These are phyloP conservation scores for Skeletonema potamos DNA, from an alignment of 108 stramenopile genomes.

Conservation along the genomic window DNA sequence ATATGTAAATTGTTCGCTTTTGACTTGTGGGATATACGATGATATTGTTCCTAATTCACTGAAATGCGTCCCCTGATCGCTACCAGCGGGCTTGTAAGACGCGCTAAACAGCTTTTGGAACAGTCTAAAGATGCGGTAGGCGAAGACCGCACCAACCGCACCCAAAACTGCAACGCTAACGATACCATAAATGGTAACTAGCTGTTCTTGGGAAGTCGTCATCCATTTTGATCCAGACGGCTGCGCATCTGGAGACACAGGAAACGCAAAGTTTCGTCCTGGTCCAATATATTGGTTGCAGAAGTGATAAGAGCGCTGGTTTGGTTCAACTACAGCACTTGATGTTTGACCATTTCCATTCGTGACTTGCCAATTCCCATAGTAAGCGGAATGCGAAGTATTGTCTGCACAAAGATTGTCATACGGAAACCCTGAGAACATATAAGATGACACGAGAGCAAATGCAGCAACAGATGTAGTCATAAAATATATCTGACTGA, in stretches of 20 bases:
- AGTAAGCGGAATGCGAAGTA: slow-evolving; percentile 44
- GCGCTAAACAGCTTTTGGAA: slow-evolving; percentile 32
- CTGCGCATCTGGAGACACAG: slow-evolving; percentile 53
- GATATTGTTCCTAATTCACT: slow-evolving; percentile 41
- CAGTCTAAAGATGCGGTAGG: slow-evolving; percentile 21
- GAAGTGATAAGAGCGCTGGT: slow-evolving; percentile 44
- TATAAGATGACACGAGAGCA: slow-evolving; percentile 75
- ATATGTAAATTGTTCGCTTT: slow-evolving; percentile 60
- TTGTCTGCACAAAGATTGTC: slow-evolving; percentile 80
- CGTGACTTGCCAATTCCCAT: slow-evolving; percentile 45
- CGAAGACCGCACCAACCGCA: slow-evolving; percentile 38
- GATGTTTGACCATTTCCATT: slow-evolving; percentile 25
- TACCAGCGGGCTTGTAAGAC: slow-evolving; percentile 32
- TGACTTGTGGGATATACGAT: slow-evolving; percentile 75
- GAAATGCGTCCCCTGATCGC: slow-evolving; percentile 30
- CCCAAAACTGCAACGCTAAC: slow-evolving; percentile 38
- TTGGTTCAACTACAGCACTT: slow-evolving; percentile 29
- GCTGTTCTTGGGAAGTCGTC: slow-evolving; percentile 69
- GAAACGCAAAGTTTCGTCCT: slow-evolving; percentile 38
- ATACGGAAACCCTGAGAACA: slow-evolving; percentile 82
- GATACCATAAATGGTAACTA: slow-evolving; percentile 68
- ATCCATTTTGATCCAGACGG: slow-evolving; percentile 65
- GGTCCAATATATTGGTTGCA: slow-evolving; percentile 47
- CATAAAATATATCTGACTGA: slow-evolving; percentile 78
- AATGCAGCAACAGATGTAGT: slow-evolving; percentile 58